Percentiles rank a stretch among this genome's conserved stretches.
phyloP scores from a whole-genome alignment of 2,329 filamentous ascomycete species.

The Sporothrix pseudoabietina region DNA sequence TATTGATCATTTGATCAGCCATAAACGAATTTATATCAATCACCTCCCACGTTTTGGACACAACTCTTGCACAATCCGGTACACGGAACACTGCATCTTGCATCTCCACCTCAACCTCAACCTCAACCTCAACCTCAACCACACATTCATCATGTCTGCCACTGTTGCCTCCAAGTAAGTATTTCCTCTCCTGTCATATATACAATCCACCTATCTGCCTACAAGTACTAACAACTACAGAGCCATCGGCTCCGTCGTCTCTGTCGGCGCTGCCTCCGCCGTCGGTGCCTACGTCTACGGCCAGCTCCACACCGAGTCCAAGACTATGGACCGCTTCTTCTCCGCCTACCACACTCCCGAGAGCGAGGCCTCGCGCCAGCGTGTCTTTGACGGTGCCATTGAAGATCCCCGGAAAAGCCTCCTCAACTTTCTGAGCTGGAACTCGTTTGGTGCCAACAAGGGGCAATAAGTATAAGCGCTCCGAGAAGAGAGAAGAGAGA shows the following conservation, averaged over 20 bases:
- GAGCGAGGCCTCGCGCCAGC: constrained; percentile 43
- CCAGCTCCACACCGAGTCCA: constrained; percentile 42
- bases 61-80: background rate
- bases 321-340: constrained; percentile 45
- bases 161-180: constrained; percentile 29
- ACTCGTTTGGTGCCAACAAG: constrained; percentile 7
- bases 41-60: background rate
- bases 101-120: background rate
- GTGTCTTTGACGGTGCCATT: constrained; percentile 41
- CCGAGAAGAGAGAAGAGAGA: background rate
- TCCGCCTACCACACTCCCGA: constrained; percentile 43
- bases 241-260: constrained; percentile 32
- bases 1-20: background rate
- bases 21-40: background rate
- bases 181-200: too few relatives aligned
- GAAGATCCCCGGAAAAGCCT: constrained; percentile 43
- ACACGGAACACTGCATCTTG: constrained; percentile 11
- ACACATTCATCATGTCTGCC: constrained; percentile 1
- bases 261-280: constrained; percentile 34
- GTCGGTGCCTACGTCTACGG: constrained; percentile 42
- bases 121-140: background rate
- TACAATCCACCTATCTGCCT: too few relatives aligned
- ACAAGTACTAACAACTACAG: constrained; percentile 25
- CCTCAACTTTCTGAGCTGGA: constrained; percentile 43
- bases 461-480: background rate